Conservation (phyloP, 345 rosid genomes). For the Aethionema arabicum region DNA sequence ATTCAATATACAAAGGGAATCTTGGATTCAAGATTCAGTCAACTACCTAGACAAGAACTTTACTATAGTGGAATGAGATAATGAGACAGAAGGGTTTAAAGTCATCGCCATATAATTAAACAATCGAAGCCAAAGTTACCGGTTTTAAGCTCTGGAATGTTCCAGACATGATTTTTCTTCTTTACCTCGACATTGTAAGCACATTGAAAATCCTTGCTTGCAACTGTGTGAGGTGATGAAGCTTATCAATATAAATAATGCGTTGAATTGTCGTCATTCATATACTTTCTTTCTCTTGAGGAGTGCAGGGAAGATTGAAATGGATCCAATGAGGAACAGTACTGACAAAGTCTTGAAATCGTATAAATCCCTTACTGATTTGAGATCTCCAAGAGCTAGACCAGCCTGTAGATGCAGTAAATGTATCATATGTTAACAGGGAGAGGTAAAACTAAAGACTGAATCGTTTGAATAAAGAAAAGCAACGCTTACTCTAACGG, state of each 20-base stretch:
- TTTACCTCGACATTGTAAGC: constrained; percentile 16
- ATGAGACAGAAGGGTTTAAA: background rate
- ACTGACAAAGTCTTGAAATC: constrained; percentile 69
- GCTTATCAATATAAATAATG: constrained; percentile 17
- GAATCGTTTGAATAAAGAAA: background rate
- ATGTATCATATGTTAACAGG: constrained; percentile 4
- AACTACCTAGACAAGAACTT: constrained; percentile 24
- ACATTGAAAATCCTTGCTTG: constrained; percentile 10
- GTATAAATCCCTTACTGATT: constrained; percentile 72
- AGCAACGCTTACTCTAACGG: constrained; percentile 69
- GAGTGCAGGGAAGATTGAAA: constrained; percentile 67
- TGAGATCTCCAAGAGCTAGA: constrained; percentile 77
- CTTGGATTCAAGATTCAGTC: constrained; percentile 8
- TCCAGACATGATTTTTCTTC: constrained; percentile 22
- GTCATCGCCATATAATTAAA: constrained; percentile 4
- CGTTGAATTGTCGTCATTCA: constrained; percentile 40
- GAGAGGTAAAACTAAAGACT: constrained; percentile 8
- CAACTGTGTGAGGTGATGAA: constrained; percentile 7
- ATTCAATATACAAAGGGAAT: constrained; percentile 30
- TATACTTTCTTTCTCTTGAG: constrained; percentile 70
- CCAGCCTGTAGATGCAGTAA: constrained; percentile 55
- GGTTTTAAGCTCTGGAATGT: constrained; percentile 8
- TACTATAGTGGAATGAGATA: constrained; percentile 23
- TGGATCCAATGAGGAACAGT: constrained; percentile 69
- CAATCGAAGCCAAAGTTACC: constrained; percentile 14